Base-by-base conservation (phyloP, 306 rosid species). In the Cicer arietinum region DNA sequence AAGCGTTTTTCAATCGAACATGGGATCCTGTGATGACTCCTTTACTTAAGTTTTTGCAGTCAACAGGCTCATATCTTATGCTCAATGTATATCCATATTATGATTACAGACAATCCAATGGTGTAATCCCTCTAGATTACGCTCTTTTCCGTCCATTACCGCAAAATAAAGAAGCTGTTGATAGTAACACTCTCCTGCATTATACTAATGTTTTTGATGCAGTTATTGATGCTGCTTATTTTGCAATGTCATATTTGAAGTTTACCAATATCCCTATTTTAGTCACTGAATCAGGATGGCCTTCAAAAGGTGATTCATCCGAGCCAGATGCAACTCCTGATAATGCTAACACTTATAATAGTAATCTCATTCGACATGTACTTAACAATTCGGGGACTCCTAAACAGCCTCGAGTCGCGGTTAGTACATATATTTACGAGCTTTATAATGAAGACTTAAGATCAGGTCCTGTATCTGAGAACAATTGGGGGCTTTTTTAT, bases 1-100 rank as follows among this genome's bases (percentile, higher is more conserved):
- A 94, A 75, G 98, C 98, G 56, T 94, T 94, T 82, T 94, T 94
- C 71, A 94, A 94, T 56, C 91, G 94, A 7, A 69, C 96, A 10
- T 94, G 98, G 98, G 88, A 94, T 66, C 96, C 91, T 0, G 97
- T 94, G 73, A 90, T 94, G 98, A 83, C 90, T 53, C 98, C 98
- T 25, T 72, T 94, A 78, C 98, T 94, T 41, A 84, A 91, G 7
- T 90, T 94, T 73, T 83, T 94, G 85, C 97, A 90, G 69, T 94
- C 96, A 40, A 87, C 96, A 0, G 94, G 87, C 17, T 94, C 98
- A 14, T 84, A 79, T 79, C 95, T 94, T 39, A 94, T 94, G 98
- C 91, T 94, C 51, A 94, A 94, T 5, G 93, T 90, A 3, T 91
- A 94, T 57, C 98, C 98, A 2, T 94, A 90, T 71, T 94, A 91